Conservation (phyloP, 2,329 filamentous ascomycete genomes). For the Verticillium klebahnii region DNA sequence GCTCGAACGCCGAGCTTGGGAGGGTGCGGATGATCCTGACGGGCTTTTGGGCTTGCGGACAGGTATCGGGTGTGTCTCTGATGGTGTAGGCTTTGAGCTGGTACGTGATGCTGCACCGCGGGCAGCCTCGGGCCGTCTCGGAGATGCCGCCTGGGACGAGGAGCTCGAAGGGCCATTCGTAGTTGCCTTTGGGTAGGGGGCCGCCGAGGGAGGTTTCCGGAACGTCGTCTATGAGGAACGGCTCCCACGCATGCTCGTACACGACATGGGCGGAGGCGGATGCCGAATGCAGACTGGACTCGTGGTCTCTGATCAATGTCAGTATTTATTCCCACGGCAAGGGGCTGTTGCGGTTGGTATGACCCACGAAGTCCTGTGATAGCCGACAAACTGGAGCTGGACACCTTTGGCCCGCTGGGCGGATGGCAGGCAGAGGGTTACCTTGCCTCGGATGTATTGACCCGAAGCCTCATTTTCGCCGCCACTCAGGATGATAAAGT, state of each 20-base stretch:
- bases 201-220: background rate
- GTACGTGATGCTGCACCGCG: slow-evolving; percentile 5
- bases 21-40: slow-evolving; percentile 5
- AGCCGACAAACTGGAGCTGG: background rate
- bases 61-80: background rate
- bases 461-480: background rate
- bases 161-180: slow-evolving; percentile 6
- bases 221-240: slow-evolving; percentile 5
- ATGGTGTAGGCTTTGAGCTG: slow-evolving; percentile 5
- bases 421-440: background rate
- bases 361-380: background rate
- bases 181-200: background rate
- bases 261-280: background rate
- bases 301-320: background rate
- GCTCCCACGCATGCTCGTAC: slow-evolving; percentile 2
- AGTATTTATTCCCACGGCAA: background rate
- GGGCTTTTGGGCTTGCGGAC: background rate
- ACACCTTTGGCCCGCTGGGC: background rate
- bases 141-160: slow-evolving; percentile 1
- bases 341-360: background rate
- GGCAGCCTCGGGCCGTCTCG: slow-evolving; percentile 4
- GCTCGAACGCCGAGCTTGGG: slow-evolving; percentile 2
- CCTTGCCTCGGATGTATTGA: background rate
- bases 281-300: background rate
- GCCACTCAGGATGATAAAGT: background rate